Evolutionary conservation across 139 green algal genomes (phyloP), one percentile per base, ranked within the genome.

Genomic region (Coelastrella sp.): DNA sequence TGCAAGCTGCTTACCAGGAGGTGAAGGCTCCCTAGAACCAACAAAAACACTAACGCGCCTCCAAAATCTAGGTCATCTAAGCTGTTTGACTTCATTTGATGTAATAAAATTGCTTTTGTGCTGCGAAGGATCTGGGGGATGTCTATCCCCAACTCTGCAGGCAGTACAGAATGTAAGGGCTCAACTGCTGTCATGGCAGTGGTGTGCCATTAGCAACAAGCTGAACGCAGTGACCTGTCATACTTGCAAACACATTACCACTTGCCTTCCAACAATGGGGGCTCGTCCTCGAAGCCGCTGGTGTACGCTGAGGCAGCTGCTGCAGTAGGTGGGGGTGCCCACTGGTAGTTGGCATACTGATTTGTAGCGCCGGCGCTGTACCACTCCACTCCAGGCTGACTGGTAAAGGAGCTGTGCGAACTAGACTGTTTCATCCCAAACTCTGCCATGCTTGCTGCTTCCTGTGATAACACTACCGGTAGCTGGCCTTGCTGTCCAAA

Each of bases 81-180:
- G 47, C 94, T 83, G 14, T 90, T 80, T 0, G 92, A 91, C 54
- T 93, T 91, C 73, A 98, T 91, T 17, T 95, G 92, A 68, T 95
- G 94, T 2, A 96, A 88, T 16, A 99, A 88, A 13, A 99, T 92
- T 20, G 93, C 93, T 4, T 90, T 91, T 3, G 94, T 98, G 59
- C 96, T 96, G 47, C 85, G 89, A 3, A 97, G 80, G 73, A 99
- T 99, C 32, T 94, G 92, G 1, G 93, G 87, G 2, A 99, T 91
- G 91, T 99, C 98, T 57, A 99, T 99, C 60, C 97, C 97, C 56
- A 99, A 93, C 92, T 99, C 97, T 99, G 96, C 23, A 85, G n/a
- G 56, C 22, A 17, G 19, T 47, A 47, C 16, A 76, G 17, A 23
- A 10, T 87, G 82, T 20, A 65, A n/a, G 4, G 6, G 19, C 22